Base-by-base conservation (phyloP, 768 basidiomycete genomes). In the Panellus pusillus region DNA sequence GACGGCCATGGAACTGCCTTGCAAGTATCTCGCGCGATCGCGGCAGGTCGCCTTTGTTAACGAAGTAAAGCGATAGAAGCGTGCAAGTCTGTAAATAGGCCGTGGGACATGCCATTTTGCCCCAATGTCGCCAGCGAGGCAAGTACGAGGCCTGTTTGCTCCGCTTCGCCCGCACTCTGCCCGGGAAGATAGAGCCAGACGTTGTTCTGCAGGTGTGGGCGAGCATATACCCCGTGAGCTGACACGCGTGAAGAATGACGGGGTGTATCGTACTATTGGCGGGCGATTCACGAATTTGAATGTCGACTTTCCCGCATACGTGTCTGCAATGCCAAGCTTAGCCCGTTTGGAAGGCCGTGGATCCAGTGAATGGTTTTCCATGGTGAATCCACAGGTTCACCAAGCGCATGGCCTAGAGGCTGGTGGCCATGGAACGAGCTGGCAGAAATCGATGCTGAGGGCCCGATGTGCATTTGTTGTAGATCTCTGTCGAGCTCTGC, bases 1-100 rank as follows among this genome's bases (percentile, higher is more conserved):
- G 15, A 37, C 36, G 7, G 44, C 44, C 2, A 50, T 20, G 3
- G 20, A 3, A 37, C 17, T 24, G 1, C 17, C 56, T 3, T 31
- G 19, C 28, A 11, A 58, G 20, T 13, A 58, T 35, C 14, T 48
- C 42, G 0, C 47, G 32, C 15, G 51, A 35, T 0, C 47, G 46
- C 13, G 3, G 41, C n/a, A 45, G 27, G n/a, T 58, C 56, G 19
- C 56, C 51, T 28, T 52, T 48, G 38, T 45, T 49, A 19, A 44
- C 35, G n/a, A 48, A 58, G n/a, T 58, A 58, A 2, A 40, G 9
- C 15, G 38, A 18, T 0, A 58, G 36, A 3, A 58, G 51, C 6
- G 42, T 44, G 9, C 32, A 27, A 1, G 47, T 53, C 18, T 58
- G 56, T 17, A 58, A 24, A 15, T 20, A 44, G 5, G 46, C 50